Percentiles rank a stretch among this genome's conserved stretches.
These are phyloP conservation scores for Artemisia annua DNA, from an alignment of 129 eudicot species.

Conservation along the genomic window DNA sequence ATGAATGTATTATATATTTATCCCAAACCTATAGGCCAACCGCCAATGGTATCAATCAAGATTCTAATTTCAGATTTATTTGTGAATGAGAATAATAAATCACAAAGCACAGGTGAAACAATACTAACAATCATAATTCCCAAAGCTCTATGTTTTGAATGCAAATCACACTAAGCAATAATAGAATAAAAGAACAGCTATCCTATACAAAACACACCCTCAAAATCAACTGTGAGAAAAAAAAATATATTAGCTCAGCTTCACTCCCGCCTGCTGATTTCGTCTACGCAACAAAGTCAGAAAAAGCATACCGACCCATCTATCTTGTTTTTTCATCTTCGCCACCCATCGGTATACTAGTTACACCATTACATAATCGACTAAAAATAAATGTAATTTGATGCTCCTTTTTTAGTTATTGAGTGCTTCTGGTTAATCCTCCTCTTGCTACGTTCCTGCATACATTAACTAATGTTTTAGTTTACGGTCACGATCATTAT, in stretches of 20 bases:
- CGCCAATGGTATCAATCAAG: background rate
- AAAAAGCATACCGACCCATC: conserved; percentile 20
- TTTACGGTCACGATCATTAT: background rate
- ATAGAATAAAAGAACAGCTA: conserved; percentile 13
- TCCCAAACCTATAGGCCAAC: background rate
- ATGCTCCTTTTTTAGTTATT: conserved; percentile 40
- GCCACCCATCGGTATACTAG: conserved; percentile 28
- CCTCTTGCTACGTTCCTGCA: conserved; percentile 67
- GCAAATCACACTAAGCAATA: conserved; percentile 36
- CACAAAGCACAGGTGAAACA: conserved; percentile 18
- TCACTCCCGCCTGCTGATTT: conserved; percentile 28
- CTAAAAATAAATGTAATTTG: conserved; percentile 20
- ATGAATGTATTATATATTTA: background rate
- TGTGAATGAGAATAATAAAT: background rate
- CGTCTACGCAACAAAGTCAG: conserved; percentile 31
- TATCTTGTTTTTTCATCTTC: conserved; percentile 6
- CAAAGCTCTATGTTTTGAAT: conserved; percentile 16
- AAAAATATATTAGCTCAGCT: conserved; percentile 34
- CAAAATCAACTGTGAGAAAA: conserved; percentile 32
- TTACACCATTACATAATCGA: conserved; percentile 26
- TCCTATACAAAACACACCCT: conserved; percentile 32
- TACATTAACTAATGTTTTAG: background rate
- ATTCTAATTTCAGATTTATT: background rate
- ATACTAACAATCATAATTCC: conserved; percentile 25
- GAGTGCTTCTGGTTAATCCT: conserved; percentile 62